Conservation (phyloP, 163 green algal species). For the Trebouxia gelatinosa region DNA sequence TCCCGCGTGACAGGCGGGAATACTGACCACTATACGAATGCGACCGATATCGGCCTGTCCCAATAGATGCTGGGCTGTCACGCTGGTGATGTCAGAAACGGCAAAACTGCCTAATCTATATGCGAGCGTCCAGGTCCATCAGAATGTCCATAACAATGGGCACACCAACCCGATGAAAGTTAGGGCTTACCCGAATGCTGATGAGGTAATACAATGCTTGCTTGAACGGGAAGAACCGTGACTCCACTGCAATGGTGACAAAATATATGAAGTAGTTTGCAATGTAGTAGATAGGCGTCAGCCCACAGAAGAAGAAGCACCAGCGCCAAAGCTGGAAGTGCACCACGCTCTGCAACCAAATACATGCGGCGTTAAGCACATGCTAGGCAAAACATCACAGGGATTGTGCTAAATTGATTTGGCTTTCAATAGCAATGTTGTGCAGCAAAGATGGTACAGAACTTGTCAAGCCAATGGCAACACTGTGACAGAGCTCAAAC, state of each 20-base stretch:
- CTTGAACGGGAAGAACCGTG: conserved; percentile 31
- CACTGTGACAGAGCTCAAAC: neutral
- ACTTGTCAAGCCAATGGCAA: neutral
- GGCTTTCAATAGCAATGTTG: neutral
- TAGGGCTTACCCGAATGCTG: conserved; percentile 25
- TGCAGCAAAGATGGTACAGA: neutral
- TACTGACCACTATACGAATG: conserved; percentile 58
- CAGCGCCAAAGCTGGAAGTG: conserved; percentile 43
- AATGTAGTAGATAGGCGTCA: conserved; percentile 31
- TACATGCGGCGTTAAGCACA: neutral
- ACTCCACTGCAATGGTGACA: conserved; percentile 33
- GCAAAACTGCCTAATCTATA: neutral
- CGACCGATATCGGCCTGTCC: conserved; percentile 11
- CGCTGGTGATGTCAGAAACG: neutral
- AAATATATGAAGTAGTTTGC: conserved; percentile 27
- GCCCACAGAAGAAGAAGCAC: conserved; percentile 39
- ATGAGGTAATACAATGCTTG: conserved; percentile 41
- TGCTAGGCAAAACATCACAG: neutral
- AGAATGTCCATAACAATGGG: too few relatives aligned
- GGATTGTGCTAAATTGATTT: neutral
- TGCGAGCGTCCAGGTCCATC: too few relatives aligned
- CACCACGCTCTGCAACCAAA: conserved; percentile 21
- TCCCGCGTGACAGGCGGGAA: conserved; percentile 56
- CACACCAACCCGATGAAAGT: too few relatives aligned
- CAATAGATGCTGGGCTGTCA: conserved; percentile 31